phyloP scores from a whole-genome alignment of 768 basidiomycete species.

The Tricholoma saponaceum region DNA sequence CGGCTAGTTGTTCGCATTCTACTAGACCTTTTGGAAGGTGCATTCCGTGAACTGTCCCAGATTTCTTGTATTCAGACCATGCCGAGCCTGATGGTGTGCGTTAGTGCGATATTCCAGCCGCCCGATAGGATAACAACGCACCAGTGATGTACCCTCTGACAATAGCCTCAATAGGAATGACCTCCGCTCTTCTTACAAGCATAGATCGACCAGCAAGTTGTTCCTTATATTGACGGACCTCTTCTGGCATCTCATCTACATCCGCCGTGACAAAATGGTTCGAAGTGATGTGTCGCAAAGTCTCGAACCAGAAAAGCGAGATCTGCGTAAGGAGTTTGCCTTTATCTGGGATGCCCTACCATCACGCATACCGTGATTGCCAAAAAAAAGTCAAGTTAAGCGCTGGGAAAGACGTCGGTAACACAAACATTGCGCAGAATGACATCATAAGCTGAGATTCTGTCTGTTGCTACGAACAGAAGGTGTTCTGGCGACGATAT shows the following conservation, averaged over 20 bases:
- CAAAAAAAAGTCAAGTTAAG: constrained; percentile 1
- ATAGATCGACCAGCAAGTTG: constrained; percentile 84
- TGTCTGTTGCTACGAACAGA: constrained; percentile 91
- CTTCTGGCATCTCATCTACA: constrained; percentile 78
- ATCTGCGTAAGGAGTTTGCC: constrained; percentile 86
- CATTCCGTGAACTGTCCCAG: constrained; percentile 86
- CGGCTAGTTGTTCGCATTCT: constrained; percentile 81
- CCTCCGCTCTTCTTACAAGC: constrained; percentile 86
- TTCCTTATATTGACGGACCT: constrained; percentile 67
- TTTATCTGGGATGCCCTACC: constrained; percentile 90
- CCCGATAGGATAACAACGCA: constrained; percentile 22
- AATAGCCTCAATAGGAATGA: constrained; percentile 91
- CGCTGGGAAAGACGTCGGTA: background rate
- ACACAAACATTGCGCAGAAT: constrained; percentile 77
- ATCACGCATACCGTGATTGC: background rate
- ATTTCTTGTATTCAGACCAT: constrained; percentile 90
- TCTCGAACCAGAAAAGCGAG: constrained; percentile 94
- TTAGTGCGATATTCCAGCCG: background rate
- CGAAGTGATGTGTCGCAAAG: constrained; percentile 73
- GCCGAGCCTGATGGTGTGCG: constrained; percentile 67
- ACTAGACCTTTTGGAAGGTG: constrained; percentile 65
- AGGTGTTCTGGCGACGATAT: constrained; percentile 61
- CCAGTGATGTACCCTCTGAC: constrained; percentile 97
- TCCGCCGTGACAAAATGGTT: constrained; percentile 85
- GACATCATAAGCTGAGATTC: constrained; percentile 98